Conservation (phyloP, 495 filamentous ascomycete genomes). For the Podospora fimiseda region DNA sequence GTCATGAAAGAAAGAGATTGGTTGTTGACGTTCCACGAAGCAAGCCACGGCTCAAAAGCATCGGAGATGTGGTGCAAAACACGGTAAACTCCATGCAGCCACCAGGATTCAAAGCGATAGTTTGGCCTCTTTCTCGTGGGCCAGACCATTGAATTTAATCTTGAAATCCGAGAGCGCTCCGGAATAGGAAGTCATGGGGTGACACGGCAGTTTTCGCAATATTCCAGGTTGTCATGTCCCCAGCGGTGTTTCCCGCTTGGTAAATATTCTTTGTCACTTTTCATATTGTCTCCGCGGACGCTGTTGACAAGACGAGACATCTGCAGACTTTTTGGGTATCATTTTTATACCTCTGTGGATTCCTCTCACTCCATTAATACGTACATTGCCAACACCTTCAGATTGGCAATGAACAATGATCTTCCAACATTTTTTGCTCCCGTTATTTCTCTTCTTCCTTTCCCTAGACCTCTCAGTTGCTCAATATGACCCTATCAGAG, state of each 20-base stretch:
- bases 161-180: not conserved
- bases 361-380: no score
- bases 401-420: no score
- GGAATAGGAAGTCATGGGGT: not conserved
- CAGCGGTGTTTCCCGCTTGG: not conserved
- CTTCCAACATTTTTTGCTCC: no score
- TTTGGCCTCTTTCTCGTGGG: not conserved
- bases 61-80: no score
- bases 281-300: no score
- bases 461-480: not conserved
- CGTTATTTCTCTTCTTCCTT: not conserved
- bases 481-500: conserved; percentile 32
- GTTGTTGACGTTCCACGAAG: not conserved
- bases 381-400: no score
- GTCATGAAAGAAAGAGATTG: not conserved
- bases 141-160: not conserved
- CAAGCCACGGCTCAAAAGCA: not conserved
- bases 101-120: not conserved
- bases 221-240: no score
- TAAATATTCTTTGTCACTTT: no score
- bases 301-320: no score
- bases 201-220: not conserved
- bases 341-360: no score
- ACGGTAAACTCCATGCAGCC: not conserved
- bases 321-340: no score